phyloP scores from a whole-genome alignment of 768 basidiomycete species.

The Coprinellus aureogranulatus region DNA sequence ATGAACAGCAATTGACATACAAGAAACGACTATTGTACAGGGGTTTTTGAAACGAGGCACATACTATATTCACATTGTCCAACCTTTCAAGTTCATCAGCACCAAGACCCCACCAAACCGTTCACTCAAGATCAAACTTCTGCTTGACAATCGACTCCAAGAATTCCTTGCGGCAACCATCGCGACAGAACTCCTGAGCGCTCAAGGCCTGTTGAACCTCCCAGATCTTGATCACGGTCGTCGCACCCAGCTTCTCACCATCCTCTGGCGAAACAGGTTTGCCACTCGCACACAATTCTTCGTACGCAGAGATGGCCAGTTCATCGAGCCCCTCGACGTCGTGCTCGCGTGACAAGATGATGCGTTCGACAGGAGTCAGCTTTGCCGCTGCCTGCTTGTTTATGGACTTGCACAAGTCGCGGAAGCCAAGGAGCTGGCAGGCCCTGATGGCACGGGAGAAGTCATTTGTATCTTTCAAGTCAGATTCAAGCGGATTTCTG shows the following conservation, averaged over 20 bases:
- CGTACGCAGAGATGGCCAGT: constrained; percentile 29
- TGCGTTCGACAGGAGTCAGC: constrained; percentile 17
- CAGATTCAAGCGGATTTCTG: constrained; percentile 1
- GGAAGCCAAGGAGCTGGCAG: constrained; percentile 14
- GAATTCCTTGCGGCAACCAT: background rate
- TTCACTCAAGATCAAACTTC: background rate
- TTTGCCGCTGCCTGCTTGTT: constrained; percentile 16
- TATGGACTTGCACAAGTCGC: constrained; percentile 23
- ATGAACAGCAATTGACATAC: too few species aligned
- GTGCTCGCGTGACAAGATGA: constrained; percentile 21
- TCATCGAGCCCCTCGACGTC: constrained; percentile 21
- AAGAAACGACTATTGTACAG: constrained; percentile 28
- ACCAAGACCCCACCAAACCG: background rate
- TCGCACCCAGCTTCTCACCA: constrained; percentile 11
- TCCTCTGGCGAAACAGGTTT: constrained; percentile 12
- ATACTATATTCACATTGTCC: too few species aligned
- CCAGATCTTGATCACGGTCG: constrained; percentile 17
- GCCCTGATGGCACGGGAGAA: constrained; percentile 24
- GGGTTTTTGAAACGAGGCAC: constrained; percentile 17
- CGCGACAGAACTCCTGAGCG: background rate
- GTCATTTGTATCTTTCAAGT: constrained; percentile 16
- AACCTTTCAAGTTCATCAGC: too few species aligned
- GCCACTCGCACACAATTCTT: constrained; percentile 23
- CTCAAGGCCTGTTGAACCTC: constrained; percentile 2
- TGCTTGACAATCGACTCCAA: background rate